These are phyloP conservation scores for Telopea speciosissima DNA, from an alignment of 177 flowering plant species.

Conservation along the genomic window DNA sequence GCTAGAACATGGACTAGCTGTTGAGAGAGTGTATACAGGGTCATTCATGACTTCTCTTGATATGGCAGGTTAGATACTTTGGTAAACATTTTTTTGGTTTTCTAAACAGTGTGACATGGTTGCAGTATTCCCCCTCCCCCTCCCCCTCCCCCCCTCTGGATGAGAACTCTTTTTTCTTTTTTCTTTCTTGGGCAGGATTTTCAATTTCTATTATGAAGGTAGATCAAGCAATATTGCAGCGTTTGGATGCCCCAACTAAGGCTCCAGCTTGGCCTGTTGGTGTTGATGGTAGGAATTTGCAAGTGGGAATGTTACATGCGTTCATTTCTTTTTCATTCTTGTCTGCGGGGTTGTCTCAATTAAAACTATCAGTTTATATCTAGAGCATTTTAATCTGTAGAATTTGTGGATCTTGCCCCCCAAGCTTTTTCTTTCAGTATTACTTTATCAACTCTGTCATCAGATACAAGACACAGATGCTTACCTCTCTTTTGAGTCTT, in stretches of 20 bases:
- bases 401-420: not conserved
- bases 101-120: not conserved
- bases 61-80: constrained; percentile 72
- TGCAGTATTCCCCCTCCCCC: not conserved
- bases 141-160: no score
- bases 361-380: not conserved
- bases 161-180: no score
- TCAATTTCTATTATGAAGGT: constrained; percentile 89
- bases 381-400: not conserved
- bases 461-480: not conserved
- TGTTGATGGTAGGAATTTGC: constrained; percentile 51
- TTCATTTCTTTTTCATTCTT: not conserved
- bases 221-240: constrained; percentile 56
- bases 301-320: not conserved
- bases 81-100: not conserved
- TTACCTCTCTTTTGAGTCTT: no score
- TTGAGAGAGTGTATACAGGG: constrained; percentile 91
- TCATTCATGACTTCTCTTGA: constrained; percentile 97
- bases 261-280: constrained; percentile 97
- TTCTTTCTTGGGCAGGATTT: constrained; percentile 46
- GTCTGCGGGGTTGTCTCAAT: not conserved
- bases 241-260: constrained; percentile 82
- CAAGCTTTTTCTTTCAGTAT: not conserved
- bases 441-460: not conserved
- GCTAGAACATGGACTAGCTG: constrained; percentile 92